Evolutionary conservation across 805 yeast species (phyloP), one percentile per base, ranked within the genome.

Genomic region (Candida vaughaniae): DNA sequence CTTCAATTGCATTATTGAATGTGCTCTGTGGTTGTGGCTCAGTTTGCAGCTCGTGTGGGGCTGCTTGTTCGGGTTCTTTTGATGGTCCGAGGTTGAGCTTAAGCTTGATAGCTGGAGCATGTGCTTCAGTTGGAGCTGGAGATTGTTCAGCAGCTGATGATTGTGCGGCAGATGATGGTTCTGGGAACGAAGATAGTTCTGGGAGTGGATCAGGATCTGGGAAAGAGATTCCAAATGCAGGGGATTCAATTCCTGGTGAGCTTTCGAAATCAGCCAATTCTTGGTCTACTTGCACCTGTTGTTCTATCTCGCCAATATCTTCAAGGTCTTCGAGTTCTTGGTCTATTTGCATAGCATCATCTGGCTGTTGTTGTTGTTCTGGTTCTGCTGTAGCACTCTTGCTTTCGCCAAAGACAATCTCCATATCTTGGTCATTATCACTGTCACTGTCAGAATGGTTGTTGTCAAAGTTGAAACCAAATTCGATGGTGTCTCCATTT

Each of bases 401-500:
- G n/a, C 23, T 20, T 10, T 20, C 23, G 2, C 34, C 46, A 34
- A 42, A 42, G 4, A 45, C 35, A 14, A 45, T 36, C 11, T 39
- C 39, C 29, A 25, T 34, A 12, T 29, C 38, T 19, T 44, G 45
- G 10, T 35, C 42, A 15, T 30, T 35, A 25, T 45, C 49, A 40
- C 46, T 40, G 15, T 45, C 48, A 26, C 46, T 42, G 15, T 41
- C 48, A 35, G 39, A 38, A 22, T 32, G 29, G 15, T 35, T 27
- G 17, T 30, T 33, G n/a, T 32, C 23, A 26, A 45, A 37, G 22
- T 42, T 34, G 31, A 46, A 46, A 10, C 46, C 47, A 37, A 46
- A 43, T 25, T 46, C 45, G 15, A 46, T 46, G 18, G 41, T 43
- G 12, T 46, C 47, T 16, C 36, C 33, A 16, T 38, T 32, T 15